Evolutionary conservation across 1,284 basidiomycete species (phyloP).

Genomic region (Ganoderma meredithae): DNA sequence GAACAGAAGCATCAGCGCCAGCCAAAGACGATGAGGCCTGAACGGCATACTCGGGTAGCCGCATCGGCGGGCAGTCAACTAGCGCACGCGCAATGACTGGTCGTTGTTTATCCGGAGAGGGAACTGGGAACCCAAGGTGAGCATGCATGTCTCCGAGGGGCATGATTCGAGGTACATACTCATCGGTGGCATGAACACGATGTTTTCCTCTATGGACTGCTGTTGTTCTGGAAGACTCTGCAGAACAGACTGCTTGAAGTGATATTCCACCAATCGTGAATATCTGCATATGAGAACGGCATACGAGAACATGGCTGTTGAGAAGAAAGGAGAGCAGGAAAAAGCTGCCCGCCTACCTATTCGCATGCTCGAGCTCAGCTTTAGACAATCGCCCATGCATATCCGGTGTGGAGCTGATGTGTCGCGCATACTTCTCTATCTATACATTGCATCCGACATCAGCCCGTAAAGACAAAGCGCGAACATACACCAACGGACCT

Average conservation of each 20-base stretch:
- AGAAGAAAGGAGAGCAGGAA: neutral
- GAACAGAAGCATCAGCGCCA: neutral
- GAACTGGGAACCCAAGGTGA: conserved; percentile 54
- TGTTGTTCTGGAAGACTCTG: conserved; percentile 82
- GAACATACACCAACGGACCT: conserved; percentile 55
- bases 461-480: neutral
- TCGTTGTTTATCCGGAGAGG: conserved; percentile 73
- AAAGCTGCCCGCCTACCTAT: conserved; percentile 52
- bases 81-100: conserved; percentile 85
- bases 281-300: too few relatives aligned
- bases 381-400: conserved; percentile 78
- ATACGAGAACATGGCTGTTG: too few relatives aligned
- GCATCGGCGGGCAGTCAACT: conserved; percentile 71
- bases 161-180: conserved; percentile 51
- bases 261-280: conserved; percentile 73
- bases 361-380: conserved; percentile 82
- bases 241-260: conserved; percentile 78
- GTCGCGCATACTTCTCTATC: conserved; percentile 88
- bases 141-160: neutral
- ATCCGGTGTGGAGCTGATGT: conserved; percentile 73
- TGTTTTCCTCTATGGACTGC: conserved; percentile 75
- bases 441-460: conserved; percentile 41
- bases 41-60: conserved; percentile 72
- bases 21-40: neutral
- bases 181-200: conserved; percentile 79